These are phyloP conservation scores for Penicillium sp. DNA, from an alignment of 2,329 filamentous ascomycete genomes.

Conservation along the genomic window DNA sequence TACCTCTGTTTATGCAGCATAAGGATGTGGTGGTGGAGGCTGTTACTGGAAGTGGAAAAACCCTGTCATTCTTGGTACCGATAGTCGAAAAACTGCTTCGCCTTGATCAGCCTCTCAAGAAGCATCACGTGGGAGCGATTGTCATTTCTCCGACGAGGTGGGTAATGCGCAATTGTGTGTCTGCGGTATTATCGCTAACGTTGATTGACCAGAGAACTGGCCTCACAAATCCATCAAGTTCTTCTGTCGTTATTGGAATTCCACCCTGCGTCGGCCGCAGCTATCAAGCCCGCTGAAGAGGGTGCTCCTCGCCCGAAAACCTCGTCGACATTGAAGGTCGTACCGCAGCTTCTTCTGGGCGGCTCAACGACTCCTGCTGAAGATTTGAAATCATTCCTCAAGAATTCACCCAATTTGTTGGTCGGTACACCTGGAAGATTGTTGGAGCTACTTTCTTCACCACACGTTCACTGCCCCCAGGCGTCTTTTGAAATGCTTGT, in stretches of 20 bases:
- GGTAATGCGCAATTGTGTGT: slow-evolving; percentile 3
- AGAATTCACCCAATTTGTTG: slow-evolving; percentile 79
- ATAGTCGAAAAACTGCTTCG: slow-evolving; percentile 77
- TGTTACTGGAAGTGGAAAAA: slow-evolving; percentile 89
- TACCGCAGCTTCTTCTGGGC: slow-evolving; percentile 85
- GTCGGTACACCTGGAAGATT: slow-evolving; percentile 88
- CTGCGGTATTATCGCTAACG: background rate
- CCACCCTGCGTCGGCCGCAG: slow-evolving; percentile 67
- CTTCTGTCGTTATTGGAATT: slow-evolving; percentile 74
- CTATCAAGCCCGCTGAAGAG: slow-evolving; percentile 44
- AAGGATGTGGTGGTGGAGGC: slow-evolving; percentile 93
- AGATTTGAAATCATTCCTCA: slow-evolving; percentile 80
- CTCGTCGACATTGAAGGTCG: slow-evolving; percentile 55
- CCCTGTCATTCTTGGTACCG: slow-evolving; percentile 78
- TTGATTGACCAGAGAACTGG: slow-evolving; percentile 64
- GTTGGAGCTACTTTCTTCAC: slow-evolving; percentile 79
- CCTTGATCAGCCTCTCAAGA: slow-evolving; percentile 76
- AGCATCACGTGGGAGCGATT: slow-evolving; percentile 84
- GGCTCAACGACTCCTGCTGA: slow-evolving; percentile 78
- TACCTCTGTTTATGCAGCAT: slow-evolving; percentile 82
- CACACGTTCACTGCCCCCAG: slow-evolving; percentile 80
- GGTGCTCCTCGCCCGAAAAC: slow-evolving; percentile 38
- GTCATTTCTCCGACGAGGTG: slow-evolving; percentile 79
- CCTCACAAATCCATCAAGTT: slow-evolving; percentile 82
- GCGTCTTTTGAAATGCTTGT: slow-evolving; percentile 89